These are phyloP conservation scores for Fusarium verticillioides DNA, from an alignment of 2,329 filamentous ascomycete species.

Conservation along the genomic window DNA sequence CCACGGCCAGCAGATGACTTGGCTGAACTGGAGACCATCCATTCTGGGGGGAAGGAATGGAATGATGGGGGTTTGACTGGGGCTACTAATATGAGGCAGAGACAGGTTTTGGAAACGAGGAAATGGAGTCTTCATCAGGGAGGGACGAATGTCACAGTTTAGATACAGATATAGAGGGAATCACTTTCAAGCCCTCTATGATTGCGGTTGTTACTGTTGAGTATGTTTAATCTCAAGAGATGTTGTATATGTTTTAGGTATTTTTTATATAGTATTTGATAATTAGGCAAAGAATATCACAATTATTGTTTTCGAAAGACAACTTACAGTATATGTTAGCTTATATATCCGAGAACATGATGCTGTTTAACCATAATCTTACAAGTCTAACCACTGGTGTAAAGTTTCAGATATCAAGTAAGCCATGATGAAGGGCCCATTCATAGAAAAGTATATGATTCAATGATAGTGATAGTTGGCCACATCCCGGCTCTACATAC, in stretches of 20 bases:
- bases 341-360: background rate
- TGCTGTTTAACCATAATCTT: background rate
- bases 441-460: background rate
- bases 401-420: background rate
- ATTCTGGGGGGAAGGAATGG: slow-evolving; percentile 31
- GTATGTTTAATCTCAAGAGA: background rate
- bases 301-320: background rate
- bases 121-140: slow-evolving; percentile 40
- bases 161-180: background rate
- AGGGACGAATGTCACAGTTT: slow-evolving; percentile 15
- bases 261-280: background rate
- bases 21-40: slow-evolving; percentile 33
- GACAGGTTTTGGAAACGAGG: slow-evolving; percentile 40
- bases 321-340: background rate
- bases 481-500: background rate
- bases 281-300: background rate
- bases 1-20: slow-evolving; percentile 23
- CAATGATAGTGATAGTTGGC: background rate
- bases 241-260: background rate
- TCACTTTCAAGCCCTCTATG: background rate
- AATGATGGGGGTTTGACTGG: background rate
- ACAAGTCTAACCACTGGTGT: background rate
- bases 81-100: slow-evolving; percentile 32
- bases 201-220: background rate
- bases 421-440: no score